Conservation (phyloP, 805 yeast genomes). For the Ogataea henricii region DNA sequence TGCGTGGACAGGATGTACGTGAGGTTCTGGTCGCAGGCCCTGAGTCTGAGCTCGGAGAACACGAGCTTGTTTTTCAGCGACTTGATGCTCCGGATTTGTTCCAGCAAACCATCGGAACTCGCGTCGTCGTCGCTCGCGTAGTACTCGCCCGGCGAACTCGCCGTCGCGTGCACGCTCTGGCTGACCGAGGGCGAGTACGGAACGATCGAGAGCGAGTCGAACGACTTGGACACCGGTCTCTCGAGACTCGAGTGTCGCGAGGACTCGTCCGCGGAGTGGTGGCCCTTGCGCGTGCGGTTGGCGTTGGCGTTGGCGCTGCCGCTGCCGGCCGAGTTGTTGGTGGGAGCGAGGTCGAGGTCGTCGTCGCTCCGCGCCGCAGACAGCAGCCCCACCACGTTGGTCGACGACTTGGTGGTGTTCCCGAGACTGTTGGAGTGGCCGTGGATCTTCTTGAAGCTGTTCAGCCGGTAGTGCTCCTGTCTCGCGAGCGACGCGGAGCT, state of each 20-base stretch:
- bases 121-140: slow-evolving; percentile 12
- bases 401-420: slow-evolving; percentile 8
- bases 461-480: slow-evolving; percentile 27
- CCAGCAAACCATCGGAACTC: slow-evolving; percentile 13
- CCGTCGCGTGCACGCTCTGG: background rate
- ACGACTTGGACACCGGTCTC: slow-evolving; percentile 9
- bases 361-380: slow-evolving; percentile 18
- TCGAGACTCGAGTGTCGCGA: slow-evolving; percentile 16
- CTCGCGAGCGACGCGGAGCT: slow-evolving; percentile 31
- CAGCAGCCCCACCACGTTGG: slow-evolving; percentile 5
- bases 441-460: slow-evolving; percentile 21
- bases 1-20: slow-evolving; percentile 24
- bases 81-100: slow-evolving; percentile 16
- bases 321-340: slow-evolving; percentile 1
- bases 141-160: slow-evolving; percentile 1
- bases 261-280: background rate
- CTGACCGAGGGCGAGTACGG: slow-evolving; percentile 6
- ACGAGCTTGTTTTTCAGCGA: slow-evolving; percentile 17
- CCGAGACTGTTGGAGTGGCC: slow-evolving; percentile 17
- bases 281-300: background rate
- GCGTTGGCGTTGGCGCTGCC: too few species aligned
- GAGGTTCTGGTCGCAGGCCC: slow-evolving; percentile 19
- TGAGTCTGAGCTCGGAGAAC: slow-evolving; percentile 22
- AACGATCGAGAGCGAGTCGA: slow-evolving; percentile 15
- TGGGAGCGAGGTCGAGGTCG: slow-evolving; percentile 6